Conservation (phyloP, 129 eudicot species). For the Deinandra increscens region DNA sequence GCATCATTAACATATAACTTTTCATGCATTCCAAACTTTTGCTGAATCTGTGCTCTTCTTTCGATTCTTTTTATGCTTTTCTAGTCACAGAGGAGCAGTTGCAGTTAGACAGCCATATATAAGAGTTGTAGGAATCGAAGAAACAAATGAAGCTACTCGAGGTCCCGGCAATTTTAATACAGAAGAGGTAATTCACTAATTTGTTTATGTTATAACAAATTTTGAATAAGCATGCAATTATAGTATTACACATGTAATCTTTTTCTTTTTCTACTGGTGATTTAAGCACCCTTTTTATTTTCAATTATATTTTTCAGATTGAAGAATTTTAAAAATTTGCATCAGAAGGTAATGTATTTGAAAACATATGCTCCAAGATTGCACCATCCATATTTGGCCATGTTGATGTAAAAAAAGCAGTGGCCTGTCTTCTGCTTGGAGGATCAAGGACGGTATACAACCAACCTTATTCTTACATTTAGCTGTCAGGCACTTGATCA, state of each 20-base stretch:
- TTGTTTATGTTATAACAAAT: neutral
- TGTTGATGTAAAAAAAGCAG: slow-evolving; percentile 79
- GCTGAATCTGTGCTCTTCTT: slow-evolving; percentile 12
- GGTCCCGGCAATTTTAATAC: slow-evolving; percentile 74
- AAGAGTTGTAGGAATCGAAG: slow-evolving; percentile 94
- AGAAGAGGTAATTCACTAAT: slow-evolving; percentile 60
- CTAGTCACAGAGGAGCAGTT: slow-evolving; percentile 93
- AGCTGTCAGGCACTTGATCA: neutral
- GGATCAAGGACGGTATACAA: slow-evolving; percentile 89
- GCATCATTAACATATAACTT: neutral
- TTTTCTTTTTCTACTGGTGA: neutral
- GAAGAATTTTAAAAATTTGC: slow-evolving; percentile 97
- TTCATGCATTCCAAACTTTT: neutral
- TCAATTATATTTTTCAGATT: slow-evolving; percentile 43
- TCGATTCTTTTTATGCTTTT: slow-evolving; percentile 12
- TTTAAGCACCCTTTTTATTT: neutral
- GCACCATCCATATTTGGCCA: slow-evolving; percentile 99
- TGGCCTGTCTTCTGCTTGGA: slow-evolving; percentile 92
- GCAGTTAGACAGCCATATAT: slow-evolving; percentile 98
- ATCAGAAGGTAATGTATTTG: slow-evolving; percentile 61
- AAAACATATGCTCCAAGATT: slow-evolving; percentile 80
- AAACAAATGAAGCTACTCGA: slow-evolving; percentile 80
- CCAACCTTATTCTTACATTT: neutral
- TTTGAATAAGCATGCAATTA: neutral
- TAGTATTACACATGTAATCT: too few species aligned